Evolutionary conservation across 1,284 basidiomycete species (phyloP).

Genomic region (Cutaneotrichosporon cutaneum): DNA sequence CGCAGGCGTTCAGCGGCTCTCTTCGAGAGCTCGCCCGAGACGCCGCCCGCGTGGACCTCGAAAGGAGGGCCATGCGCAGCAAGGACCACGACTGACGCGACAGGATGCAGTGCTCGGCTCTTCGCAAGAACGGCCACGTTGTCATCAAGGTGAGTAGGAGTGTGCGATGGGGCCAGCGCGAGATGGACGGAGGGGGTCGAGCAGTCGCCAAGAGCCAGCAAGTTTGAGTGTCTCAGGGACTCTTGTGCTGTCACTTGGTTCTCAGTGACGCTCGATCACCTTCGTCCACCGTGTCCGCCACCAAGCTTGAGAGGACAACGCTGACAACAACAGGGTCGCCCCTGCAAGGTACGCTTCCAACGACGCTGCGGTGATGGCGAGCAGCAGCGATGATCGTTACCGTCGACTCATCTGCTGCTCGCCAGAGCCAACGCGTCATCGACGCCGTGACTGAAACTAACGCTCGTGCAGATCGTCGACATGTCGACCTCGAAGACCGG

Average conservation of each 20-base stretch:
- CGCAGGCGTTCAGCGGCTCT: not conserved
- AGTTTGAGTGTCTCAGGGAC: constrained; percentile 6
- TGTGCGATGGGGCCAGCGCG: not conserved
- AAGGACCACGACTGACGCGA: constrained; percentile 15
- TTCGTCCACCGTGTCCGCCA: not conserved
- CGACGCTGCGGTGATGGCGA: not conserved
- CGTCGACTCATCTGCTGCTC: not conserved
- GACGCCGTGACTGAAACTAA: constrained; percentile 78
- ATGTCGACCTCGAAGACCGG: constrained; percentile 95
- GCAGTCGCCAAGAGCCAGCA: not conserved
- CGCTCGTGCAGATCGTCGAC: constrained; percentile 68
- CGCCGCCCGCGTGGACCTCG: not conserved
- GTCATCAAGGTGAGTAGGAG: constrained; percentile 71
- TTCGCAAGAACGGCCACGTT: constrained; percentile 87
- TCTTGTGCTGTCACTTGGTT: not conserved
- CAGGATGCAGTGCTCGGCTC: constrained; percentile 92
- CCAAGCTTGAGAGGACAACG: not conserved
- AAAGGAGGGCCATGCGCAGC: constrained; percentile 19
- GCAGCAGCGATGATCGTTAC: not conserved
- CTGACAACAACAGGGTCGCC: constrained; percentile 10
- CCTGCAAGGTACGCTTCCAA: constrained; percentile 28
- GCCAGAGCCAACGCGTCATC: not conserved
- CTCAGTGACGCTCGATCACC: not conserved
- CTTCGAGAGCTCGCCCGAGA: not conserved
- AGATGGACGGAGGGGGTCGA: not conserved